Evolutionary conservation across 345 rosid genomes (phyloP), one percentile per base, ranked within the genome.

Genomic region (Sisymbrium irio): DNA sequence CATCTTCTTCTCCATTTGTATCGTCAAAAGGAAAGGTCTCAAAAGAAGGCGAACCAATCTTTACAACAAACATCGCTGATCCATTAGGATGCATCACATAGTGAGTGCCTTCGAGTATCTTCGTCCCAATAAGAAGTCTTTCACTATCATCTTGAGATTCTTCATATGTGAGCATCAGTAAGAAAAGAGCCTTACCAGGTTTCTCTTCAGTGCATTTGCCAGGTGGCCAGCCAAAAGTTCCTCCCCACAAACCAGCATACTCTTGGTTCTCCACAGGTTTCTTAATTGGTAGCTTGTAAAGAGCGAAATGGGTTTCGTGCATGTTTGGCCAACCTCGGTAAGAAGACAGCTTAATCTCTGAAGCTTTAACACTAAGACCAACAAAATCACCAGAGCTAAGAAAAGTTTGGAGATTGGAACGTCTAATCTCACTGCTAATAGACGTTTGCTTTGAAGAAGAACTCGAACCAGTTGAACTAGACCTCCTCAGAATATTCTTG

Each of bases 61-160:
- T 85, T 18, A 81, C 92, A 25, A 85, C 78, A 74, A 93, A 93
- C 93, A 93, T 89, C 19, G 96, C 87, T 1, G 97, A 90, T 33
- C 98, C 98, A 77, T 87, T 93, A 63, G 98, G 98, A 80, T 87
- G 90, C 68, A 83, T 79, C 69, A 86, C 98, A 62, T 93, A 88
- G 77, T 90, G 90, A 56, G 86, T 93, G 14, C 98, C 97, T 80
- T 65, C 69, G 4, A 65, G 69, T 65, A 65, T 65, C 15, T 93
- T 93, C 49, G 92, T 90, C 19, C 96, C 98, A 53, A 90, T 82
- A 37, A 93, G 90, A 40, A 71, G 73, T 12, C 68, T 79, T 53
- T 80, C 83, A 19, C 84, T 88, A 7, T 82, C 87, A 7, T 82
- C 87, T 49, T 80, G 74, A 50, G 86, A 78, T 75, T 90, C 84